These are phyloP conservation scores for Eremochloa ophiuroides DNA, from an alignment of 176 grass and related monocot species.

Conservation along the genomic window DNA sequence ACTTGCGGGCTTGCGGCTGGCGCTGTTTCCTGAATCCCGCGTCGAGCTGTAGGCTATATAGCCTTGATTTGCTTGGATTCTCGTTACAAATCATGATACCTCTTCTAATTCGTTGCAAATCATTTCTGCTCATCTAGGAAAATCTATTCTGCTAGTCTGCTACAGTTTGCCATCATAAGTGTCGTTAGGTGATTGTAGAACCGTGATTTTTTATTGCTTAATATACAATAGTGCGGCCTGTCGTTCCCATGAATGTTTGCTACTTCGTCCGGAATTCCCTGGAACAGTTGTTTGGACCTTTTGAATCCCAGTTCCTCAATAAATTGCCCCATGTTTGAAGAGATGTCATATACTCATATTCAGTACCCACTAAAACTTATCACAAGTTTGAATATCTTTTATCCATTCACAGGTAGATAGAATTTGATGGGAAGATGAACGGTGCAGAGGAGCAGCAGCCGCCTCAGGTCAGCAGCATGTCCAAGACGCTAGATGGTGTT, in stretches of 20 bases:
- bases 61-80: not conserved
- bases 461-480: slow-evolving; percentile 19
- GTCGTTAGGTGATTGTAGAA: not conserved
- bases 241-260: not conserved
- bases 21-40: not conserved
- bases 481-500: slow-evolving; percentile 36
- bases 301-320: not conserved
- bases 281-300: not conserved
- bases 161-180: not conserved
- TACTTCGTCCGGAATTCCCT: not conserved
- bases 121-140: not conserved
- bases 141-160: not conserved
- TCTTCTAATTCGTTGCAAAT: not conserved
- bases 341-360: not conserved
- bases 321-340: not conserved
- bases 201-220: not conserved
- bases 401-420: not conserved
- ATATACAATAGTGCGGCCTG: not conserved
- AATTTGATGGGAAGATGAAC: slow-evolving; percentile 30
- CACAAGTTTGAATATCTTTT: not conserved
- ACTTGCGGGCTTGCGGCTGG: no score
- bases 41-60: not conserved
- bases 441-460: slow-evolving; percentile 26
- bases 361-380: not conserved
- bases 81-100: not conserved